A percentile compares a stretch with the other conserved stretches of the same genome.
Evolutionary conservation across 495 filamentous ascomycete species (phyloP).

Genomic region (Penicillium turbatum): DNA sequence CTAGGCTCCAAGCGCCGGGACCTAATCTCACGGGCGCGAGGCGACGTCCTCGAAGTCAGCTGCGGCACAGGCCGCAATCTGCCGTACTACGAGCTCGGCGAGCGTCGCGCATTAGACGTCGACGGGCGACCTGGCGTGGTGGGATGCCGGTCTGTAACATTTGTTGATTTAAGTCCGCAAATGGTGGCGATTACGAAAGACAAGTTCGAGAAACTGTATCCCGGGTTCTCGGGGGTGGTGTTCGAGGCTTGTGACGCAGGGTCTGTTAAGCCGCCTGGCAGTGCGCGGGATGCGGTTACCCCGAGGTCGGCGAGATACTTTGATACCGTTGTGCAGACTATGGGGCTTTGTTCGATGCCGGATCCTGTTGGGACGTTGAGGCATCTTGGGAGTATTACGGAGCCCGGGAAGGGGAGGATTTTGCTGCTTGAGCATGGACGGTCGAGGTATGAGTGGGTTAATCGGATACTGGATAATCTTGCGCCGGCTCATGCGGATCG

Average conservation of each 20-base stretch:
- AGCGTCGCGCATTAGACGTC: slow-evolving; percentile 67
- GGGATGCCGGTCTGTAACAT: slow-evolving; percentile 49
- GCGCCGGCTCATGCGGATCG: slow-evolving; percentile 73
- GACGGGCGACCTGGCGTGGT: slow-evolving; percentile 31
- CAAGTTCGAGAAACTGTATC: slow-evolving; percentile 53
- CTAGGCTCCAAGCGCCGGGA: slow-evolving; percentile 56
- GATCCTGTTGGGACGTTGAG: slow-evolving; percentile 66
- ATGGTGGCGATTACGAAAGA: slow-evolving; percentile 60
- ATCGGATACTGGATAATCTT: slow-evolving; percentile 69
- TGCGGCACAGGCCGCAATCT: slow-evolving; percentile 90
- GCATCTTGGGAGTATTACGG: slow-evolving; percentile 40
- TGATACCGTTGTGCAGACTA: slow-evolving; percentile 87
- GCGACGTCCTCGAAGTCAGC: slow-evolving; percentile 84
- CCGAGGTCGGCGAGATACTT: slow-evolving; percentile 38
- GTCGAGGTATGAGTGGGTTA: slow-evolving; percentile 71
- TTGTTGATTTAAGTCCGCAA: slow-evolving; percentile 59
- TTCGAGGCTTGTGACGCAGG: slow-evolving; percentile 44
- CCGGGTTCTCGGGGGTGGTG: slow-evolving; percentile 38
- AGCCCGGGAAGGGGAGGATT: slow-evolving; percentile 60
- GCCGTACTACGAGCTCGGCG: slow-evolving; percentile 62
- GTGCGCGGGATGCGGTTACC: too few species aligned
- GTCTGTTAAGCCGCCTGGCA: slow-evolving; percentile 12
- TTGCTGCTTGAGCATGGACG: slow-evolving; percentile 89
- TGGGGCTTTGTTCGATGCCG: slow-evolving; percentile 84
- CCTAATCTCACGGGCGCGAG: slow-evolving; percentile 58